Evolutionary conservation across 164 flowering plant genomes (phyloP).

Genomic region (Santalum album): DNA sequence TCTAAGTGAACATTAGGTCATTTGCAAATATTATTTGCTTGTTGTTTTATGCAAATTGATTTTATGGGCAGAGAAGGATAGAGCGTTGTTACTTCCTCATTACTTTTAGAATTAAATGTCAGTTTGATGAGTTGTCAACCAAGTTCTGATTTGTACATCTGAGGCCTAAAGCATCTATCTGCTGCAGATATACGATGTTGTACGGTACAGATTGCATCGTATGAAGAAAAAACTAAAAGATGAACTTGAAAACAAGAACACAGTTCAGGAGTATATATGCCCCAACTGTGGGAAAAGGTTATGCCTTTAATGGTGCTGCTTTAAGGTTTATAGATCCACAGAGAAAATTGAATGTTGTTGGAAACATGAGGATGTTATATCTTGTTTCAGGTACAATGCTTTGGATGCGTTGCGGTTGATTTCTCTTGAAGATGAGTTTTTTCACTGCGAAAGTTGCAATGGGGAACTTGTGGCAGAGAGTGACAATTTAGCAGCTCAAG

Average conservation of each 20-base stretch:
- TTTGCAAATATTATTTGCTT: no score
- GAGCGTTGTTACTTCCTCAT: no score
- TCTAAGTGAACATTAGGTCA: no score
- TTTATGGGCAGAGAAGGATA: no score
- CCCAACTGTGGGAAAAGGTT: constrained; percentile 78
- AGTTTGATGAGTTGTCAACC: background rate
- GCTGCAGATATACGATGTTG: constrained; percentile 87
- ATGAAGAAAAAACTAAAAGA: constrained; percentile 91
- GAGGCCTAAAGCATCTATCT: constrained; percentile 5
- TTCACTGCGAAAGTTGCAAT: constrained; percentile 89
- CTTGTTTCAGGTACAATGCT: constrained; percentile 65
- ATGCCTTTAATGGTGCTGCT: constrained; percentile 1
- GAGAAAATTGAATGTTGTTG: background rate
- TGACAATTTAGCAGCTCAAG: constrained; percentile 84
- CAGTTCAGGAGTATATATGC: constrained; percentile 88
- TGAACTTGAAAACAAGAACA: constrained; percentile 81
- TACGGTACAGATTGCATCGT: constrained; percentile 85
- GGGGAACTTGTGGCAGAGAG: constrained; percentile 83
- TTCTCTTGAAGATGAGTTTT: constrained; percentile 57
- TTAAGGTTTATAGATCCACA: background rate
- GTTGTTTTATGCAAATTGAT: no score
- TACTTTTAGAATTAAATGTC: no score
- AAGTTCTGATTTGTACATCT: background rate
- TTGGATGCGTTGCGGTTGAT: constrained; percentile 75
- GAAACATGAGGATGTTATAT: background rate